Conservation (phyloP, 495 filamentous ascomycete genomes). For the Xylaria acuta region DNA sequence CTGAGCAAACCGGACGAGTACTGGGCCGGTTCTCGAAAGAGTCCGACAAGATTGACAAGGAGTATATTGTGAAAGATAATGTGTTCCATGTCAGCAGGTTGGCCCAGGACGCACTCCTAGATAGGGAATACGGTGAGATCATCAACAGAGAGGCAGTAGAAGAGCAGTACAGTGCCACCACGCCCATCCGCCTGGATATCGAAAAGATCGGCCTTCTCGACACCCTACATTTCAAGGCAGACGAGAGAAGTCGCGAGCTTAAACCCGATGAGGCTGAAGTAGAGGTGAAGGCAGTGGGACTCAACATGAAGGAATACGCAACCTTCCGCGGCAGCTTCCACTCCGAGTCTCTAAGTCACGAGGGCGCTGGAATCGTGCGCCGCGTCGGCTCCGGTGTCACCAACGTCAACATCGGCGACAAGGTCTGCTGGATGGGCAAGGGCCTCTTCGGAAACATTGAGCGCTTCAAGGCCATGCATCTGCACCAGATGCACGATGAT, state of each 20-base stretch:
- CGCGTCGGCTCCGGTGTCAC: conserved; percentile 47
- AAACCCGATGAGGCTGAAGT: conserved; percentile 1
- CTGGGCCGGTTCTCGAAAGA: neutral
- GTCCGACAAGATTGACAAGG: conserved; percentile 4
- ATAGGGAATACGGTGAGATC: conserved; percentile 1
- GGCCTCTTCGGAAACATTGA: conserved; percentile 40
- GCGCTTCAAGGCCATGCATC: conserved; percentile 36
- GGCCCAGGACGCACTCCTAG: neutral
- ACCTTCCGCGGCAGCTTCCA: conserved; percentile 11
- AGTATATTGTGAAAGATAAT: conserved; percentile 12
- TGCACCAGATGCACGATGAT: conserved; percentile 37
- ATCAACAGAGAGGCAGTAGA: conserved; percentile 1
- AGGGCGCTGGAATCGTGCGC: conserved; percentile 46
- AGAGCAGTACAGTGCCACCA: conserved; percentile 1
- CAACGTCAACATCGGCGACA: conserved; percentile 45
- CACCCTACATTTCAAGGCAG: conserved; percentile 47
- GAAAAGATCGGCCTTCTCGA: conserved; percentile 47
- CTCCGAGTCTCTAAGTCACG: conserved; percentile 40
- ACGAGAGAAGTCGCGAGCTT: conserved; percentile 23
- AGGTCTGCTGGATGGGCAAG: conserved; percentile 41
- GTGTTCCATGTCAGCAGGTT: conserved; percentile 10
- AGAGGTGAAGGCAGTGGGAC: conserved; percentile 6
- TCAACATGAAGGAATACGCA: conserved; percentile 15
- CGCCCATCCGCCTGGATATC: conserved; percentile 29
- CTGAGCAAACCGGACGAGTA: neutral